Conservation (phyloP, 192 early-diverging fungal species). For the Backusella westeae region DNA sequence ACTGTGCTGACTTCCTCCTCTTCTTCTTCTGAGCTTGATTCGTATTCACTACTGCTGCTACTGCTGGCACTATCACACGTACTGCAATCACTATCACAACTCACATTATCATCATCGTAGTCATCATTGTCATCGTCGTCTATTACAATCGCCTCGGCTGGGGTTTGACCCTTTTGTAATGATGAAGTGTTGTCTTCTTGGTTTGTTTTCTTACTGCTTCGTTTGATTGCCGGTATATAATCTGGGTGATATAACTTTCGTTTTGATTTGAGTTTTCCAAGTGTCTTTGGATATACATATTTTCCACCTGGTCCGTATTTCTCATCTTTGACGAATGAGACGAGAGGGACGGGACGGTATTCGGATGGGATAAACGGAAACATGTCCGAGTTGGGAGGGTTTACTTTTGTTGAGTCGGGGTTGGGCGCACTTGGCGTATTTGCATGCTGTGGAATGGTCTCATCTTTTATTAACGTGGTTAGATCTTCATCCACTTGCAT, state of each 20-base stretch:
- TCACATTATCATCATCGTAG: background rate
- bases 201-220: background rate
- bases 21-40: background rate
- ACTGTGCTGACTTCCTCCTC: background rate
- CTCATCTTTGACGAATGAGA: slow-evolving; percentile 14
- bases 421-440: background rate
- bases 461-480: background rate
- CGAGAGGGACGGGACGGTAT: slow-evolving; percentile 20
- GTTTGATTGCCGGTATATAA: slow-evolving; percentile 17
- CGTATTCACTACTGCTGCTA: slow-evolving; percentile 12
- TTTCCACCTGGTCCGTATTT: slow-evolving; percentile 34
- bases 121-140: background rate
- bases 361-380: slow-evolving; percentile 18
- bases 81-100: background rate
- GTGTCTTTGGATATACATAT: slow-evolving; percentile 11
- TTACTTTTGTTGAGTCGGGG: background rate
- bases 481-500: background rate
- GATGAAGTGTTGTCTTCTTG: background rate
- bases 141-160: background rate
- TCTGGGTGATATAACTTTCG: slow-evolving; percentile 22
- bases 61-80: background rate
- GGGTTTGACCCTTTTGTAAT: background rate
- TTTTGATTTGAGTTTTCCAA: background rate
- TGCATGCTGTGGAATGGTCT: background rate
- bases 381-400: background rate